A percentile compares a stretch with the other conserved stretches of the same genome.
These are phyloP conservation scores for Pythium coloratum DNA, from an alignment of 352 stramenopile species.

Conservation along the genomic window DNA sequence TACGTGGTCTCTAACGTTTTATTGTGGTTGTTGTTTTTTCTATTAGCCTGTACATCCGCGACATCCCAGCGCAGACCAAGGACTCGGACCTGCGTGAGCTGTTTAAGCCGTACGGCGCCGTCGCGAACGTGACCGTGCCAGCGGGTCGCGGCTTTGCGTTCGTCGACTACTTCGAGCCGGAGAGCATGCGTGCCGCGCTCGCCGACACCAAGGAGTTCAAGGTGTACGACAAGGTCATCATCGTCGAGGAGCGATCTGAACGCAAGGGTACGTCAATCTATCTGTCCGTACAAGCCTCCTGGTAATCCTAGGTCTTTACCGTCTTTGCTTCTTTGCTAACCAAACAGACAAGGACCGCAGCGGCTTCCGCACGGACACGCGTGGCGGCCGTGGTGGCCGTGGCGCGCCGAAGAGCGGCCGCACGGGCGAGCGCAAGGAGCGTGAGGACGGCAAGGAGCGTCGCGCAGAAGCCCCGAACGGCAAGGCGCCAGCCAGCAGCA, in stretches of 20 bases:
- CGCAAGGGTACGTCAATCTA: slow-evolving; percentile 52
- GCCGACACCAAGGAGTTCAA: slow-evolving; percentile 67
- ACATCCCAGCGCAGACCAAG: slow-evolving; percentile 72
- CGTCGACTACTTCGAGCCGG: slow-evolving; percentile 78
- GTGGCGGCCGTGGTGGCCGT: slow-evolving; percentile 49
- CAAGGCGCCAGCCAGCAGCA: slow-evolving; percentile 31
- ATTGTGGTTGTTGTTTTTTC: slow-evolving; percentile 1
- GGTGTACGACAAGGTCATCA: slow-evolving; percentile 72
- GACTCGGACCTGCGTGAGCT: slow-evolving; percentile 75
- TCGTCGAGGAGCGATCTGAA: slow-evolving; percentile 71
- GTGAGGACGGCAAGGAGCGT: slow-evolving; percentile 55
- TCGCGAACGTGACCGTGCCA: slow-evolving; percentile 70
- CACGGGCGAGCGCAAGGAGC: slow-evolving; percentile 62
- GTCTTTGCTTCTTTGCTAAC: not conserved
- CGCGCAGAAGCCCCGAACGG: slow-evolving; percentile 24
- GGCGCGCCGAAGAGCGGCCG: slow-evolving; percentile 47
- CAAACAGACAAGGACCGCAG: slow-evolving; percentile 44
- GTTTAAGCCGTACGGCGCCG: slow-evolving; percentile 76
- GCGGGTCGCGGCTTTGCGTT: slow-evolving; percentile 71
- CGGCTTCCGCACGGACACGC: slow-evolving; percentile 52
- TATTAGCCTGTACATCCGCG: slow-evolving; percentile 74
- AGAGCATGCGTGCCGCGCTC: slow-evolving; percentile 74
- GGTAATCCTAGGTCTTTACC: not conserved
- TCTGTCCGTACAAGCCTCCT: not conserved
- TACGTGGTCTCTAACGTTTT: slow-evolving; percentile 28